Evolutionary conservation across 768 basidiomycete genomes (phyloP), one percentile per base, ranked within the genome.

Genomic region (Agaricus blazei): DNA sequence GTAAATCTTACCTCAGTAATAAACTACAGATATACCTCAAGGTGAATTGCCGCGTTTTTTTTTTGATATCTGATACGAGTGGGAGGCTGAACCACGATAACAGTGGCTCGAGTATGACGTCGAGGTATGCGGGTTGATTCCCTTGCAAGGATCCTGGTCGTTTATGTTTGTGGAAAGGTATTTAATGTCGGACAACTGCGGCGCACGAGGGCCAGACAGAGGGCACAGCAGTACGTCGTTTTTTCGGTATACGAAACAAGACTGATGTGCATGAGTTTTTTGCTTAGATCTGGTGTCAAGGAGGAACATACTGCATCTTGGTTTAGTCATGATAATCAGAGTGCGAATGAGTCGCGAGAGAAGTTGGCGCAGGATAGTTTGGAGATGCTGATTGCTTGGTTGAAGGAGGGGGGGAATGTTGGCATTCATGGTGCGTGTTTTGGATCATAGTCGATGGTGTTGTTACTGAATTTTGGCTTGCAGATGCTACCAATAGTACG

Each of bases 91-190:
- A 42, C 48, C 24, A 44, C 54, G 49, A 40, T 9, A 40, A 28
- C 61, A 98, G 94, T 99, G 97, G 97, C 80, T 99, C 44, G 97
- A 99, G 70, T 99, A 98, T 68, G 84, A 96, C 61, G 96, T 97
- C 61, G 90, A 93, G 78, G 92, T 87, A 58, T n/a, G 63, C 36
- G 19, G 19, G 4, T 26, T 52, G 1, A 34, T 19, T 34, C 31
- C 28, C 31, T 45, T 41, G 37, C 34, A 4, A 34, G 34, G 11
- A 34, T 6, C 14, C 37, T 27, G 9, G 12, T n/a, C 28, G 40
- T 12, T 3, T 19, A 19, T 19, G 44, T 23, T 11, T 40, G n/a
- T 19, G 52, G 43, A 28, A 52, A 94, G 90, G 97, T 98, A 4
- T 98, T 98, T 78, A 98, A 99, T 66, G 97, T 98, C 28, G 97